phyloP scores from a whole-genome alignment of 371 early-diverging fungal genomes.

The Zychaea mexicana region DNA sequence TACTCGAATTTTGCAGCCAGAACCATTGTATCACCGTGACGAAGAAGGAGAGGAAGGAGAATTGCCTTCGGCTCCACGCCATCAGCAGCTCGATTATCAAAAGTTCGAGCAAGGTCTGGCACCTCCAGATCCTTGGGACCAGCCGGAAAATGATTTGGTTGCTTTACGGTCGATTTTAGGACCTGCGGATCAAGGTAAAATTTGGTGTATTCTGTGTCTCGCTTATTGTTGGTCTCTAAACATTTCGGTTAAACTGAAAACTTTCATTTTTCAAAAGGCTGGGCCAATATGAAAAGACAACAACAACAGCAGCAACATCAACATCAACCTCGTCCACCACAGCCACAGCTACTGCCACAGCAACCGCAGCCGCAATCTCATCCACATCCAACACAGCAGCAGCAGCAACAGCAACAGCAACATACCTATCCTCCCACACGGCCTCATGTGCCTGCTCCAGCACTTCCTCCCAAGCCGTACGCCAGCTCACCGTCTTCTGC shows the following conservation, averaged over 20 bases:
- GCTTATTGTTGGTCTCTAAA: too few relatives aligned
- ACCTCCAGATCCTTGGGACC: slow-evolving; percentile 78
- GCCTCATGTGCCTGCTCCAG: slow-evolving; percentile 18
- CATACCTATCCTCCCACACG: slow-evolving; percentile 12
- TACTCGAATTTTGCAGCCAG: slow-evolving; percentile 50
- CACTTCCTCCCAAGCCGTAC: slow-evolving; percentile 20
- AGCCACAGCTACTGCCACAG: slow-evolving; percentile 5
- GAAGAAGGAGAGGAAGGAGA: slow-evolving; percentile 7
- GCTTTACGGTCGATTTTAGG: slow-evolving; percentile 52
- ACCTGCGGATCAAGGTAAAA: slow-evolving; percentile 3
- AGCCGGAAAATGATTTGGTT: slow-evolving; percentile 54
- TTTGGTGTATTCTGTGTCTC: too few relatives aligned
- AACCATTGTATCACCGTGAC: slow-evolving; percentile 20
- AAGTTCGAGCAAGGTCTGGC: slow-evolving; percentile 76
- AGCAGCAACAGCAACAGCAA: slow-evolving; percentile 8
- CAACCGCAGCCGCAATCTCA: slow-evolving; percentile 12
- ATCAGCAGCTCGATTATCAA: slow-evolving; percentile 46
- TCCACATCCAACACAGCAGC: neutral
- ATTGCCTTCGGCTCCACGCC: neutral
- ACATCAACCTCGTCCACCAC: neutral
- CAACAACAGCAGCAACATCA: slow-evolving; percentile 15
- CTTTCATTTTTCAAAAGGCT: too few relatives aligned
- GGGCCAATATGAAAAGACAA: neutral
- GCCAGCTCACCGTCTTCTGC: slow-evolving; percentile 11
- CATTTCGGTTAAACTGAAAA: too few relatives aligned